Conservation (phyloP, 495 filamentous ascomycete genomes). For the Tuber indicum region DNA sequence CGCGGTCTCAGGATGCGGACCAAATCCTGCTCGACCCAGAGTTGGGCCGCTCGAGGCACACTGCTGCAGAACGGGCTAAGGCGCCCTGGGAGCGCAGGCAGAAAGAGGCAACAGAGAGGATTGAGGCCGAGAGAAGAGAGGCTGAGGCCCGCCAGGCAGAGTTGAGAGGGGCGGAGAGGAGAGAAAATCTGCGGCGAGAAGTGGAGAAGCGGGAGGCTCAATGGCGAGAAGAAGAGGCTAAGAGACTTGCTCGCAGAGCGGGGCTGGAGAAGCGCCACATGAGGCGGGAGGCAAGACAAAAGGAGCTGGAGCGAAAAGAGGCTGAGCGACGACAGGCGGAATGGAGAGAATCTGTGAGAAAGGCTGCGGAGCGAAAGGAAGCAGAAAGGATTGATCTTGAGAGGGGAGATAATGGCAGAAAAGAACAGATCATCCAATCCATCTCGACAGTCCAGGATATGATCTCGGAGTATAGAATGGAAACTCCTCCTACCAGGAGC, state of each 20-base stretch:
- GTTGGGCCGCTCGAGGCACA: not conserved
- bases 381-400: not conserved
- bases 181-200: not conserved
- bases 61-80: not conserved
- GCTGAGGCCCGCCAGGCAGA: not conserved
- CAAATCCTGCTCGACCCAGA: not conserved
- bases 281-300: not conserved
- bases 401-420: not conserved
- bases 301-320: not conserved
- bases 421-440: not conserved
- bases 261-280: not conserved
- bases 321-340: not conserved
- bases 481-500: not conserved
- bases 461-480: not conserved
- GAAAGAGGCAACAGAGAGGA: slow-evolving; percentile 3
- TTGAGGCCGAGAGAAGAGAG: not conserved
- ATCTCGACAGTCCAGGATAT: not conserved
- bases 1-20: not conserved
- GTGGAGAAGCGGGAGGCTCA: not conserved
- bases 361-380: not conserved
- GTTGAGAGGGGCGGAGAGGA: slow-evolving; percentile 5
- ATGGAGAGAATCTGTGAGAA: not conserved
- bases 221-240: slow-evolving; percentile 2
- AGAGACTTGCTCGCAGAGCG: not conserved
- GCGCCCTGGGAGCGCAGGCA: not conserved